These are phyloP conservation scores for Cutaneotrichosporon sp. DNA, from an alignment of 1,284 basidiomycete genomes.

Conservation along the genomic window DNA sequence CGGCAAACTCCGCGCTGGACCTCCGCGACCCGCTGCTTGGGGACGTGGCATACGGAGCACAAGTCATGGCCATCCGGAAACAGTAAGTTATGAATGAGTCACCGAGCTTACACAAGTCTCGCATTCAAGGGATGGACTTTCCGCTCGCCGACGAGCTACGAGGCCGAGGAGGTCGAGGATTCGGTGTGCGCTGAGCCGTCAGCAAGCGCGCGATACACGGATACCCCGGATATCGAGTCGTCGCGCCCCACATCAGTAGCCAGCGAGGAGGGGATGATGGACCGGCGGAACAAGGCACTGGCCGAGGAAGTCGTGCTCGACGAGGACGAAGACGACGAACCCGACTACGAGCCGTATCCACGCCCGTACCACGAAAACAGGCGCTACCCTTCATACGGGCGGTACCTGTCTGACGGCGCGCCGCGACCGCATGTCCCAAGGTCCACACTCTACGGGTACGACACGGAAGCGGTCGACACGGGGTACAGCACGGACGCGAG, in stretches of 20 bases:
- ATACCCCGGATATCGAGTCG: background rate
- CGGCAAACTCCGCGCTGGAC: constrained; percentile 75
- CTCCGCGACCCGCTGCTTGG: constrained; percentile 83
- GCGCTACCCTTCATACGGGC: background rate
- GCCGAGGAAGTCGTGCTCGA: background rate
- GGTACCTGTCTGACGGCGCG: background rate
- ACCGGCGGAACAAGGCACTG: background rate
- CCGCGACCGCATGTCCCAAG: background rate
- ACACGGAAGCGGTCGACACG: background rate
- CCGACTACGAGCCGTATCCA: constrained; percentile 1
- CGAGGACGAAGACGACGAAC: background rate
- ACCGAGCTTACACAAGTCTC: constrained; percentile 22
- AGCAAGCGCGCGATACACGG: background rate
- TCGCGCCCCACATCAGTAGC: background rate
- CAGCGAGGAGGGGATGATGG: background rate
- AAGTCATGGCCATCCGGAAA: constrained; percentile 85
- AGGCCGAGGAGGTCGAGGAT: background rate
- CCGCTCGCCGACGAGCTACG: constrained; percentile 7
- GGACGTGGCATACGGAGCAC: constrained; percentile 74
- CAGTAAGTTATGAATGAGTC: constrained; percentile 47
- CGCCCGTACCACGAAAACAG: background rate
- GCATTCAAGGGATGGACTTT: constrained; percentile 46
- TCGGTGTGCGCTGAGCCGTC: background rate
- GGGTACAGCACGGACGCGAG: background rate
- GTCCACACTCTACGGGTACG: background rate